Evolutionary conservation across 441 rosid genomes (phyloP).

Genomic region (Pelargonium cotyledonis): DNA sequence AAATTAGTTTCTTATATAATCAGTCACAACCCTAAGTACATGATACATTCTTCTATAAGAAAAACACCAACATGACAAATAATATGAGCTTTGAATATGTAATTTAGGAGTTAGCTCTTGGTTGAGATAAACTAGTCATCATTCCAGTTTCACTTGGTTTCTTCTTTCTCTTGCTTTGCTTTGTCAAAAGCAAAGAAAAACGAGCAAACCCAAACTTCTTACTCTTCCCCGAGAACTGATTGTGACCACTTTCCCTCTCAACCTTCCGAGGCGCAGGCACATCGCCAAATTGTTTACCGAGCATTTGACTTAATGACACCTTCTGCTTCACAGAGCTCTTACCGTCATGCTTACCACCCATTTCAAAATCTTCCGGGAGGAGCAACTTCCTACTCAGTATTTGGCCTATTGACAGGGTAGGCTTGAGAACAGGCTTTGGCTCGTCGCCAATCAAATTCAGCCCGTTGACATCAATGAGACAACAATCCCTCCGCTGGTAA

Average conservation of each 20-base stretch:
- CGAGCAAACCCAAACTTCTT: constrained; percentile 68
- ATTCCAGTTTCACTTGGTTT: constrained; percentile 26
- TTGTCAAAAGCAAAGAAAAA: constrained; percentile 56
- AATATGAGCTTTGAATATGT: no score
- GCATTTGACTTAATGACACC: constrained; percentile 76
- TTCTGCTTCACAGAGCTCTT: constrained; percentile 39
- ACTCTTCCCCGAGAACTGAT: constrained; percentile 57
- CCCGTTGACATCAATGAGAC: constrained; percentile 46
- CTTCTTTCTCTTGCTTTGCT: constrained; percentile 65
- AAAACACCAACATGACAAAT: no score
- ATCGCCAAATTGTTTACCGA: constrained; percentile 41
- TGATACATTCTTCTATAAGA: no score
- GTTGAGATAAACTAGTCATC: not conserved
- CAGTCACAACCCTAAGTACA: no score
- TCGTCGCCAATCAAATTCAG: constrained; percentile 38
- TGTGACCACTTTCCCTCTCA: constrained; percentile 36
- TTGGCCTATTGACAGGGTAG: constrained; percentile 82
- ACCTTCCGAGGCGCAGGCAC: constrained; percentile 16
- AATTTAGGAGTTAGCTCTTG: constrained; percentile 7
- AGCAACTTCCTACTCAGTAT: constrained; percentile 83
- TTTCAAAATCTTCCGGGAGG: constrained; percentile 51
- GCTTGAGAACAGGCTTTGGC: constrained; percentile 47
- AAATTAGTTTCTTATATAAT: no score
- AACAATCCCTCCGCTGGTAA: constrained; percentile 36
- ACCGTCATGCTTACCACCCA: constrained; percentile 26